phyloP scores from a whole-genome alignment of 805 yeast genomes.

The Yarrowia alimentaria region DNA sequence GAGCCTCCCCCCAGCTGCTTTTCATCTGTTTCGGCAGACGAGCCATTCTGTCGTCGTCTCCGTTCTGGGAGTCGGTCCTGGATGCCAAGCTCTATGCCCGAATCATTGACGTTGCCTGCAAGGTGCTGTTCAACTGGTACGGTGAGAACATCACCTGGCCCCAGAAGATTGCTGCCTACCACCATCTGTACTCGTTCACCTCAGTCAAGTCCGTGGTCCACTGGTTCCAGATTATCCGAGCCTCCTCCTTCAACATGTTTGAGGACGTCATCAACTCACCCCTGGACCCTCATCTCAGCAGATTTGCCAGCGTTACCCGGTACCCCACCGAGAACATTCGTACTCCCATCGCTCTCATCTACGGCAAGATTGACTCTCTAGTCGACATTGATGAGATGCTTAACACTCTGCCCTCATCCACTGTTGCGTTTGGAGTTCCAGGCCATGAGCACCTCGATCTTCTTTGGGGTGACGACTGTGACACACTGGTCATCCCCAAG shows the following conservation, averaged over 20 bases:
- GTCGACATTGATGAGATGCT: conserved; percentile 82
- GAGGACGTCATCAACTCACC: conserved; percentile 51
- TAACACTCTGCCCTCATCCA: conserved; percentile 57
- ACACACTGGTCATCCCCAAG: conserved; percentile 34
- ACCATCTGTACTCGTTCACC: conserved; percentile 87
- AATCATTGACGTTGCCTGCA: conserved; percentile 68
- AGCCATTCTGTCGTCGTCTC: conserved; percentile 72
- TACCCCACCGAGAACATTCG: conserved; percentile 66
- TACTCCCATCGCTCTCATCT: conserved; percentile 72
- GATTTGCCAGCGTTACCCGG: conserved; percentile 51
- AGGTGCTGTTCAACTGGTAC: conserved; percentile 75
- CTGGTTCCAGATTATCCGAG: conserved; percentile 87
- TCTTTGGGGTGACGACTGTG: conserved; percentile 78
- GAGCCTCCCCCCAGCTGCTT: conserved; percentile 72
- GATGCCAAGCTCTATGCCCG: conserved; percentile 73
- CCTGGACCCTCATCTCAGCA: conserved; percentile 37
- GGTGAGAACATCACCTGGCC: conserved; percentile 64
- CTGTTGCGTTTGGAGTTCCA: conserved; percentile 47
- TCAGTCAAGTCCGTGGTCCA: conserved; percentile 92
- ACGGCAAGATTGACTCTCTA: conserved; percentile 77
- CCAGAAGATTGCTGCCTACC: conserved; percentile 77
- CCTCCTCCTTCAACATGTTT: conserved; percentile 82
- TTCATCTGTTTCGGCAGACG: conserved; percentile 70
- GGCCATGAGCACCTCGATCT: conserved; percentile 89
- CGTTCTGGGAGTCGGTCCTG: conserved; percentile 73